Evolutionary conservation across 176 grass and related monocot genomes (phyloP).

Genomic region (Rhynchospora tenuis): DNA sequence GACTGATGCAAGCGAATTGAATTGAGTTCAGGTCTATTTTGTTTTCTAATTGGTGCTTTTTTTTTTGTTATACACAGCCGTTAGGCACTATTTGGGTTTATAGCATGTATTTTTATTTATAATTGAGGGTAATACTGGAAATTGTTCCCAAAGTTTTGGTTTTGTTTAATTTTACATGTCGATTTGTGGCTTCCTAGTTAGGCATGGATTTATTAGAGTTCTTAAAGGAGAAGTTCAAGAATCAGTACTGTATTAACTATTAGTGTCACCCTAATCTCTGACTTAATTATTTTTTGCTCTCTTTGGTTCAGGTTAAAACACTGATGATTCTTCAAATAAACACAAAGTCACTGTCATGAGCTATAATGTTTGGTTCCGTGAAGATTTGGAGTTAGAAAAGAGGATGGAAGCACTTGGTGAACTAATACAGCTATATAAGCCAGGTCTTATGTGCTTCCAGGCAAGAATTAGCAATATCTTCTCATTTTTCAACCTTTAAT

Average conservation of each 20-base stretch:
- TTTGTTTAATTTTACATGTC: not conserved
- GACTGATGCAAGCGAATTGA: constrained; percentile 33
- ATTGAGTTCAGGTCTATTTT: constrained; percentile 14
- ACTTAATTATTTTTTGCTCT: constrained; percentile 1
- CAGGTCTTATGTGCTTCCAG: constrained; percentile 11
- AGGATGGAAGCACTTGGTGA: constrained; percentile 6
- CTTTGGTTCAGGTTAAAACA: constrained; percentile 21
- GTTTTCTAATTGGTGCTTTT: not conserved
- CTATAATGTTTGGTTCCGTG: constrained; percentile 92
- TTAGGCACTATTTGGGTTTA: not conserved
- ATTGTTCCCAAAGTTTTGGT: not conserved
- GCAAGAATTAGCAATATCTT: constrained; percentile 6
- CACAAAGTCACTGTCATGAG: constrained; percentile 66
- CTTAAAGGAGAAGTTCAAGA: not conserved
- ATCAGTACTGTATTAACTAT: not conserved
- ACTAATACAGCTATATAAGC: not conserved
- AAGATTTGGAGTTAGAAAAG: constrained; percentile 68
- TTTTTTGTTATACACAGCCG: no score
- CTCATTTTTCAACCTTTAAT: not conserved
- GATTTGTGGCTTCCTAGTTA: not conserved
- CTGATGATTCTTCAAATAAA: constrained; percentile 16
- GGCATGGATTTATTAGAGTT: not conserved
- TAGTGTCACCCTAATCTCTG: not conserved
- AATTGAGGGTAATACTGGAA: not conserved
- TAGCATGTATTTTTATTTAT: not conserved